Evolutionary conservation across 352 stramenopile genomes (phyloP).

Genomic region (Phytopythium ostracodes): DNA sequence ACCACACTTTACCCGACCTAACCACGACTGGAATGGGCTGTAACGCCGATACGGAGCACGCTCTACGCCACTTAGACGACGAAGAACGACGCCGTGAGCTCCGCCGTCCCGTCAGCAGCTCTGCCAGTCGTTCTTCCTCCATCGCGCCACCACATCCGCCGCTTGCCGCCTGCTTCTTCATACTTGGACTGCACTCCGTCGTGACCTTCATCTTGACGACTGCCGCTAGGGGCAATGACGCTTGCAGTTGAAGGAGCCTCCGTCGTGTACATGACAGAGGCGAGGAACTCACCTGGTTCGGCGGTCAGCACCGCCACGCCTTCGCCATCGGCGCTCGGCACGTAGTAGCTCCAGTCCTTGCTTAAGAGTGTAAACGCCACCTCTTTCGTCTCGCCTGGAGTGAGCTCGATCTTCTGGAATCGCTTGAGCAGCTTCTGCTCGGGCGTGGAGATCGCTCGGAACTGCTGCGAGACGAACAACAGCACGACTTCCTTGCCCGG

Average conservation of each 20-base stretch:
- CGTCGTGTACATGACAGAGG: slow-evolving; percentile 40
- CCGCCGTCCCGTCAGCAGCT: neutral
- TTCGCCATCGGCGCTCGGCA: slow-evolving; percentile 30
- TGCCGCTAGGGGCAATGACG: neutral
- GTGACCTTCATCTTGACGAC: neutral
- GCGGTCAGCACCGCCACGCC: slow-evolving; percentile 25
- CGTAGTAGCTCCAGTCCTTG: slow-evolving; percentile 55
- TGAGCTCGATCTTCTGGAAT: slow-evolving; percentile 59
- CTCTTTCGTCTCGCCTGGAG: slow-evolving; percentile 16
- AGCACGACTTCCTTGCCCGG: slow-evolving; percentile 64
- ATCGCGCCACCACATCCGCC: neutral
- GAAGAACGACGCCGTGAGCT: slow-evolving; percentile 5
- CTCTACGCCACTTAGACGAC: no score
- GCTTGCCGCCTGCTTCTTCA: neutral
- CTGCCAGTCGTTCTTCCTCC: neutral
- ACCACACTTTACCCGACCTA: no score
- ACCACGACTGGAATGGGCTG: no score
- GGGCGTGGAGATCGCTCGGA: slow-evolving; percentile 41
- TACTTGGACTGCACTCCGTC: neutral
- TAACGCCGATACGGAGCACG: no score
- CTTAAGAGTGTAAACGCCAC: slow-evolving; percentile 43
- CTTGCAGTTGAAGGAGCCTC: neutral
- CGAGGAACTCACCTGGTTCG: slow-evolving; percentile 47
- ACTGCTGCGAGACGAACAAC: slow-evolving; percentile 62
- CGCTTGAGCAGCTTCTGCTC: slow-evolving; percentile 76